Evolutionary conservation across 257 asterid genomes (phyloP), one percentile per base, ranked within the genome.

Genomic region (Solanum tarijense): DNA sequence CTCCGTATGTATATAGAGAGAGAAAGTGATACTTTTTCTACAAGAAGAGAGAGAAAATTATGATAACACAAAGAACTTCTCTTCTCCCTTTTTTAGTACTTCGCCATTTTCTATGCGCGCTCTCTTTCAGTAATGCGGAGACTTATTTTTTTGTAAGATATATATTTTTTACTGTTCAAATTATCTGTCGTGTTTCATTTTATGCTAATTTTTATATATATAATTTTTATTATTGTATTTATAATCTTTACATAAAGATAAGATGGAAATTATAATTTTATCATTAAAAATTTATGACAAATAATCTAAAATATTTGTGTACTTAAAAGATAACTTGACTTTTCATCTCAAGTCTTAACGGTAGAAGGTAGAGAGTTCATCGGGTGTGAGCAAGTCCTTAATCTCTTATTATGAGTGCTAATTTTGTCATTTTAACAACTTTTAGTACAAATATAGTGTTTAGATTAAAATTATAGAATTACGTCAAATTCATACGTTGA

Each of bases 61-160:
- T 83, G 76, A 89, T 86, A 86, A 90, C 81, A 68, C 55, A 88
- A 32, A 72, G 41, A 36, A 25, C 32, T 58, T 14, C 27, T 25
- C 38, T 12, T 35, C 39, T 13, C 34, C 71, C 79, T 65, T 87
- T 87, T 86, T 89, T 90, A 87, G 87, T 89, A 79, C 92, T 90
- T 92, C 95, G 93, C 96, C 95, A 92, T 94, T 93, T 95, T 93
- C 98, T 94, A 91, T 93, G 98, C 85, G 84, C 76, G 86, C 86
- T 87, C 36, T 83, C 25, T 72, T 36, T 65, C 32, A 23, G 71
- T 62, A n/a, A 23, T 62, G 71, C 71, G 71, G 32, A n/a, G 71
- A 65, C 71, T 65, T 65, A 10, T 10, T 62, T n/a, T 62, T n/a
- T 62, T 10, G 1, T 62, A 9, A n/a, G 31, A 62, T 62, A 62